Base-by-base conservation (phyloP, 2,329 filamentous ascomycete genomes). In the Dendrostoma leiphaemia region DNA sequence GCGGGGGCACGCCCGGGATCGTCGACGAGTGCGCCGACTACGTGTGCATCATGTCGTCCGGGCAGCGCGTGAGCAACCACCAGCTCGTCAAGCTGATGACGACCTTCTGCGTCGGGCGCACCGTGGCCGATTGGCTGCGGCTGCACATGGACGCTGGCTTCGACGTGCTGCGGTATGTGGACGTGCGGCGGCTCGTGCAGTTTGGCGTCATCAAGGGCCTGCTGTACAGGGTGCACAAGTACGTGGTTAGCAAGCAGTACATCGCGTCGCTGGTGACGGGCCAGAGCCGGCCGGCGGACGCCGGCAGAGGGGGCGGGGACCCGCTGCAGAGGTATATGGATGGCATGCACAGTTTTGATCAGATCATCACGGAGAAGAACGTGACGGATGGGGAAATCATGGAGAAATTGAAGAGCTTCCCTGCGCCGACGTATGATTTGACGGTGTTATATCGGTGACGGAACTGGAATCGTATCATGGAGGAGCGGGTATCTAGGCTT, bases 161-260 rank as follows among this genome's bases (percentile, higher is more conserved):
- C 58, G 79, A 84, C 55, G 79, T 89, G 35, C 78, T 97, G 8
- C 77, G 81, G 12, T 86, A 87, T 64, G 85, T 99, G 54, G 94
- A 99, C 68, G 84, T 97, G 52, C 84, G 94, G 12, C 86, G 94
- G 26, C 86, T 99, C 59, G 90, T 97, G 59, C 95, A 96, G 56
- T 99, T 97, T 65, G 94, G 93, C 54, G 82, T 97, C 56, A 96
- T 97, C 69, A 97, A 97, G 72, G 92, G 93, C 15, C 89, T 95
- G 62, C 74, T 99, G 23, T 97, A 97, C 70, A 84, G 94, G 31
- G 87, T 97, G 37, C 91, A 97, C 73, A 95, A 94, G 69, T 95
- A 95, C 67, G 89, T 91, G 26, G 83, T 95, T 1, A 85, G 81
- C 4, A 84, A 83, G 64, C 80, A 83, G 66, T 83, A 84, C 62